phyloP scores from a whole-genome alignment of 345 rosid genomes.

The Psidium guajava region DNA sequence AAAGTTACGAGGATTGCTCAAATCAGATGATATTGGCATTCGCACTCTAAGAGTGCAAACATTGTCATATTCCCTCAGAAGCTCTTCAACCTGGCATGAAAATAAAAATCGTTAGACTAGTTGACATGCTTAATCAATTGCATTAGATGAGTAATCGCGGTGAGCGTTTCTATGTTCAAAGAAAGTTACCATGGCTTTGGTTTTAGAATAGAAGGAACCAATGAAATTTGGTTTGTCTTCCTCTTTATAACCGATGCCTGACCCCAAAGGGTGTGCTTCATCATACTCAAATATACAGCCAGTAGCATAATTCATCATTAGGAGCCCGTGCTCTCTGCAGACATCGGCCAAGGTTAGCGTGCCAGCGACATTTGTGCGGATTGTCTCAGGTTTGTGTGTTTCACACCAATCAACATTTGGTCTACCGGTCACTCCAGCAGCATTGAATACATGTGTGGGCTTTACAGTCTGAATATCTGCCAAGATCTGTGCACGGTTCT shows the following conservation, averaged over 20 bases:
- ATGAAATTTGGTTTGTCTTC: constrained; percentile 32
- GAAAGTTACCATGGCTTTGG: constrained; percentile 31
- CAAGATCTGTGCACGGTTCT: constrained; percentile 23
- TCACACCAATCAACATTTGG: constrained; percentile 47
- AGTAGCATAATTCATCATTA: constrained; percentile 31
- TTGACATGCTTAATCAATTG: background rate
- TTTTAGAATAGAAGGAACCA: constrained; percentile 39
- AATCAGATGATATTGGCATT: constrained; percentile 38
- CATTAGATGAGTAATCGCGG: background rate
- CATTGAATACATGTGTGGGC: constrained; percentile 39
- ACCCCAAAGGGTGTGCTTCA: constrained; percentile 22
- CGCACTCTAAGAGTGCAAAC: constrained; percentile 33
- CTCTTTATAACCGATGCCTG: constrained; percentile 32
- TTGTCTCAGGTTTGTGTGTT: constrained; percentile 32
- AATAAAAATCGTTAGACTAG: background rate
- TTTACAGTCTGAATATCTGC: constrained; percentile 27
- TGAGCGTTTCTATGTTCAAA: background rate
- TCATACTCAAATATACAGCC: constrained; percentile 42
- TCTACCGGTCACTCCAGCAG: constrained; percentile 42
- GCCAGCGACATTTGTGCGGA: constrained; percentile 33
- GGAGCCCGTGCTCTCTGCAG: constrained; percentile 29
- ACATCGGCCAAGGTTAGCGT: constrained; percentile 32
- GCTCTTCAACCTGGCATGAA: constrained; percentile 31
- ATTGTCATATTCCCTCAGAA: constrained; percentile 28
- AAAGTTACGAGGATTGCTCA: constrained; percentile 33